Conservation (phyloP, 768 basidiomycete genomes). For the Russula brevipes region DNA sequence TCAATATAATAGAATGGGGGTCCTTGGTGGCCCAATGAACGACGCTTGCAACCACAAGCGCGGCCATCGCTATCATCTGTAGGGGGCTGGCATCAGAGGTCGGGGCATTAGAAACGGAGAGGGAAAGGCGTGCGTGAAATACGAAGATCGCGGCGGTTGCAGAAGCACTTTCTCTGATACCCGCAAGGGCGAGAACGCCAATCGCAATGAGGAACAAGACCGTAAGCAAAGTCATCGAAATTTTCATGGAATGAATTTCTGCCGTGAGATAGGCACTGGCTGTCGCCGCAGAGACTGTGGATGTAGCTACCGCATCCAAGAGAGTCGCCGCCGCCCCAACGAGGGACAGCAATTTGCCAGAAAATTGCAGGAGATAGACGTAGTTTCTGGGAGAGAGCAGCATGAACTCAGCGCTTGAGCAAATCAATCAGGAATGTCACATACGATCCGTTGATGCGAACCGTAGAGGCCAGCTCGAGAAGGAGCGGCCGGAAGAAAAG, state of each 20-base stretch:
- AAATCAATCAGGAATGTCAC: background rate
- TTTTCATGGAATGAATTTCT: conserved; percentile 19
- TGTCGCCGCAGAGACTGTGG: conserved; percentile 24
- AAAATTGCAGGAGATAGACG: conserved; percentile 17
- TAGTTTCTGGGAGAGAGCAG: conserved; percentile 2
- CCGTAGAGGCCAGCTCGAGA: conserved; percentile 18
- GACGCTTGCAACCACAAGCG: conserved; percentile 11
- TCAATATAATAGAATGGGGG: conserved; percentile 19
- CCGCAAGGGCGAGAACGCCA: conserved; percentile 21
- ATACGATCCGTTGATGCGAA: conserved; percentile 21
- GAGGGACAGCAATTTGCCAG: conserved; percentile 19
- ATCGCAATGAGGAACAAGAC: conserved; percentile 20
- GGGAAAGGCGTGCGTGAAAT: conserved; percentile 17
- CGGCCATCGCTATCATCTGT: conserved; percentile 20
- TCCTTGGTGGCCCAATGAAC: conserved; percentile 22
- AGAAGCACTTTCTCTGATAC: conserved; percentile 22
- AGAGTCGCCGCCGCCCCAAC: conserved; percentile 23
- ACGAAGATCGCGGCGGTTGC: conserved; percentile 20
- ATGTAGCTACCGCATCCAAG: conserved; percentile 22
- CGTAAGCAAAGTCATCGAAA: conserved; percentile 15
- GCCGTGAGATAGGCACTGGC: conserved; percentile 24
- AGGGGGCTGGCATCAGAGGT: background rate
- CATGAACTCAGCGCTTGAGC: background rate
- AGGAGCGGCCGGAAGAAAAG: conserved; percentile 22
- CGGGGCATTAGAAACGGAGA: background rate